Base-by-base conservation (phyloP, 2,329 filamentous ascomycete genomes). In the Xylariales sp. region DNA sequence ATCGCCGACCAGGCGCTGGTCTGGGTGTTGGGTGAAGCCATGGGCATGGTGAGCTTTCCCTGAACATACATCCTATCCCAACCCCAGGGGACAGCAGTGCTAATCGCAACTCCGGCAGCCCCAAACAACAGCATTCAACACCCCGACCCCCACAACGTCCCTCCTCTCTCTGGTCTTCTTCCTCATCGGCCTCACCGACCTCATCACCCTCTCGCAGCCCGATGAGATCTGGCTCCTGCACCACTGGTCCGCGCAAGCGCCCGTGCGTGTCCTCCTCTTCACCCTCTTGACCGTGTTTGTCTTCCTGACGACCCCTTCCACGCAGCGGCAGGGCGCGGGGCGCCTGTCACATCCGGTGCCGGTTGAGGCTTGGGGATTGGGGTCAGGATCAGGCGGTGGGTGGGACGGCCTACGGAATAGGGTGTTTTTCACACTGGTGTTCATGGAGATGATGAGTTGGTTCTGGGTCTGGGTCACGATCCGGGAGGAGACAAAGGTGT, bases 361-460 rank as follows among this genome's bases (percentile, higher is more conserved):
- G n/a, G n/a, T n/a, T n/a, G n/a, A n/a, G n/a, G 54, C 61, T 1
- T 54, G 59, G 38, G 66, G 63, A 43, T 58, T 62, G 11, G 44
- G 55, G 20, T 66, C 68, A 48, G 49, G 58, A 38, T 60, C 65
- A 24, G 57, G 61, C 36, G 55, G 61, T 57, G 80, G 65, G 48
- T 71, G 79, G 37, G 83, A 89, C 47, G 76, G 78, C 18, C 63
- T 95, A 53, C 88, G 90, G 68, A 95, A 94, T 59, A 78, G 88
- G 38, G 69, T 95, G 29, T 79, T 95, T 29, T 94, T 96, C 59
- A 82, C 85, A 1, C 93, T 88, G 64, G 81, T 80, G 7, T 93
- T 95, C 55, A 58, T 95, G 57, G 90, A 96, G 69, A 78, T 88
- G 60, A 71, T 88, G 51, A 76, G 77, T 46, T 95, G 89, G 88